Percentiles rank a stretch among this genome's conserved stretches.
Evolutionary conservation across 139 green algal genomes (phyloP).

Genomic region (Chlorella ohadii): DNA sequence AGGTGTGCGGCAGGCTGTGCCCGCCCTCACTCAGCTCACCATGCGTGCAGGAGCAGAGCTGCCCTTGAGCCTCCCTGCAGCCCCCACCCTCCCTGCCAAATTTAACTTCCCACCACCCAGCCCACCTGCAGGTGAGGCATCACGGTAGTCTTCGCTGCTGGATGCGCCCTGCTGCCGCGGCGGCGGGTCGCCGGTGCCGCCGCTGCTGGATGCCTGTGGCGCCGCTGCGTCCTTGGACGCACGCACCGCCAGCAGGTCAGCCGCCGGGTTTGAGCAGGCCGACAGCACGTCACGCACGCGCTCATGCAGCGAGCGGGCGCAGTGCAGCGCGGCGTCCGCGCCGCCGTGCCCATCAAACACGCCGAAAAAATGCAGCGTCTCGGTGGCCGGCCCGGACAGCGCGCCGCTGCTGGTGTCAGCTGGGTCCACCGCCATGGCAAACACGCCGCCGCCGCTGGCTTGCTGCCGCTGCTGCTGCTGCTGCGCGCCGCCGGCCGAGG

Average conservation of each 20-base stretch:
- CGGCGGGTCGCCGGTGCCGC: background rate
- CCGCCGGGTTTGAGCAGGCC: background rate
- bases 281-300: conserved; percentile 58
- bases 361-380: conserved; percentile 83
- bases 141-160: background rate
- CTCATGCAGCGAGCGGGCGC: conserved; percentile 69
- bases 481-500: background rate
- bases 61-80: too few relatives aligned
- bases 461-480: background rate
- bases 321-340: conserved; percentile 73
- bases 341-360: conserved; percentile 89
- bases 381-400: background rate
- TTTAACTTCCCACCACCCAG: too few relatives aligned
- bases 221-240: conserved; percentile 5
- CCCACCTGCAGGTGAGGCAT: background rate
- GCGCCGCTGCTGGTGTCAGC: background rate
- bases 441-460: background rate
- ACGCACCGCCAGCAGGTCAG: background rate
- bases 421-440: background rate
- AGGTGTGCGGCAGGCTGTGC: too few relatives aligned
- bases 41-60: too few relatives aligned
- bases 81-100: too few relatives aligned
- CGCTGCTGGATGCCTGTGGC: conserved; percentile 16
- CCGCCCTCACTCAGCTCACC: too few relatives aligned
- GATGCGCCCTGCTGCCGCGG: conserved; percentile 1